phyloP scores from a whole-genome alignment of 1,284 basidiomycete genomes.

The Cutaneotrichosporon spelunceum region DNA sequence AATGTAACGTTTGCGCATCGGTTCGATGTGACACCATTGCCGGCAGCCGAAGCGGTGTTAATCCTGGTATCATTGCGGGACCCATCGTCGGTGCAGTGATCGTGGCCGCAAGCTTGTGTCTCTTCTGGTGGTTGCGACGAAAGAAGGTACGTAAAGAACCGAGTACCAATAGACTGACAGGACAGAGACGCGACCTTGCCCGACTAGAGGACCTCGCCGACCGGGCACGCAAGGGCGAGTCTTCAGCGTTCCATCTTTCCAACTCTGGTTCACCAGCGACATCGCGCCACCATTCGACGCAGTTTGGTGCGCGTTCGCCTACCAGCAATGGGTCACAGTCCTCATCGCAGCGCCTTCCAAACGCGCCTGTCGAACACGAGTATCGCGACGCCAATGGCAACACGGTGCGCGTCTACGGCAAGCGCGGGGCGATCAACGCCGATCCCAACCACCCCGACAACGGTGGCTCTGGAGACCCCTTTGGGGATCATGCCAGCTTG shows the following conservation, averaged over 20 bases:
- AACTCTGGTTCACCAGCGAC: conserved; percentile 35
- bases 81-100: conserved; percentile 48
- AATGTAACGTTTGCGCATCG: conserved; percentile 41
- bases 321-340: conserved; percentile 6
- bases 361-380: conserved; percentile 33
- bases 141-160: conserved; percentile 44
- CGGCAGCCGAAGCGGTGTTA: conserved; percentile 23
- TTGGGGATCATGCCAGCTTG: conserved; percentile 44
- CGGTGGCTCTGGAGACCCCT: conserved; percentile 39
- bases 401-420: conserved; percentile 37
- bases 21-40: background rate
- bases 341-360: conserved; percentile 13
- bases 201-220: conserved; percentile 46
- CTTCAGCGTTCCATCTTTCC: conserved; percentile 45
- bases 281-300: conserved; percentile 25
- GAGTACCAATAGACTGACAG: conserved; percentile 6
- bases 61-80: conserved; percentile 50
- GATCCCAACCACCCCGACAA: conserved; percentile 39
- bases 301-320: conserved; percentile 9
- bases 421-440: conserved; percentile 41
- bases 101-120: conserved; percentile 41
- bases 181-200: conserved; percentile 45
- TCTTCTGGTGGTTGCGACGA: conserved; percentile 49
- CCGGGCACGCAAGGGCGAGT: conserved; percentile 48
- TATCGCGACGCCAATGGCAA: conserved; percentile 41